Base-by-base conservation (phyloP, 2,329 filamentous ascomycete species). In the Blastomyces percursus region DNA sequence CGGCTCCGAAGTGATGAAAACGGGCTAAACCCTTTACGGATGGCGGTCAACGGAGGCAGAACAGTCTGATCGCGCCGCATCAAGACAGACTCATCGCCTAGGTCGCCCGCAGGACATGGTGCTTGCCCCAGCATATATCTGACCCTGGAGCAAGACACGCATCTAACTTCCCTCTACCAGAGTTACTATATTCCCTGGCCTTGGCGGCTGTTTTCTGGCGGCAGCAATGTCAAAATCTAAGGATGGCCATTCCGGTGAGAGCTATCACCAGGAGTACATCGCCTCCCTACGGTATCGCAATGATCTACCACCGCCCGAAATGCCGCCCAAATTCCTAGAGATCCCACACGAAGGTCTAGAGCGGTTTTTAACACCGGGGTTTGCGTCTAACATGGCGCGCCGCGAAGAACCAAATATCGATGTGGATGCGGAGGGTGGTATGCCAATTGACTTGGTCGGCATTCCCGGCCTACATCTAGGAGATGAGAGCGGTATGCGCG, bases 371-470 rank as follows among this genome's bases (percentile, higher is more conserved):
- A 90, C 87, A 3, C 90, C 94, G 0, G 87, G 87, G 27, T 99
- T 96, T 78, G 91, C 92, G 38, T 94, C 92, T 55, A 86, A 91
- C 66, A 80, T 99, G 68, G 91, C 90, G 21, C 83, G 93, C 71
- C 91, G 96, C 71, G 94, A 97, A 79, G 90, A 93, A 60, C 81
- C 96, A 58, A 97, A 96, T 72, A 94, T 99, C 65, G 94, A 99
- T 77, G 91, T 91, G 38, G 94, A 99, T 83, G 94, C 92, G 9
- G 94, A 99, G 79, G 84, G 97, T 69, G 94, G 94, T 63, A 97
- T 99, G 94, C 91, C 92, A 64, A 86, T 99, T 72, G 93, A 97
- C 74, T 79, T 99, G 68, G 89, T 97, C 63, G 94, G 94, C 71
- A 90, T 97, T 79, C 93, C 93, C 7, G 91, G 92, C 38, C 87